Evolutionary conservation across 495 filamentous ascomycete genomes (phyloP).

Genomic region (Jackrogersella multiformis): DNA sequence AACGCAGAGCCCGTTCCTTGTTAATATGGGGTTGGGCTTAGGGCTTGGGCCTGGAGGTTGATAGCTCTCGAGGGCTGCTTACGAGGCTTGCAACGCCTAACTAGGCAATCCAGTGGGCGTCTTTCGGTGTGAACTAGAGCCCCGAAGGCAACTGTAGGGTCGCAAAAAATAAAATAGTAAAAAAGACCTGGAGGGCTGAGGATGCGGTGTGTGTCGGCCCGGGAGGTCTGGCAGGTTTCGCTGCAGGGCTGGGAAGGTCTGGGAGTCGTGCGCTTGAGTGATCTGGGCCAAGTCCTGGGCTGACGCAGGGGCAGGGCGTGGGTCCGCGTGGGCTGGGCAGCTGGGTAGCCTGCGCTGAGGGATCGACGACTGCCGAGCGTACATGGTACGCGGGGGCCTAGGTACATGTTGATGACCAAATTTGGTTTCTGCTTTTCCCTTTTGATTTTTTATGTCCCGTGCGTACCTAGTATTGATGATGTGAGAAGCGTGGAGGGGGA

Average conservation of each 20-base stretch:
- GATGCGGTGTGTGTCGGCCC: conserved; percentile 36
- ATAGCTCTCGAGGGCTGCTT: conserved; percentile 26
- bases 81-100: conserved; percentile 25
- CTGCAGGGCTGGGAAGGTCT: too few relatives aligned
- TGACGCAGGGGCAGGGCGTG: conserved; percentile 32
- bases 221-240: conserved; percentile 27
- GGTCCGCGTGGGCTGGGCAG: conserved; percentile 21
- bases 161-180: not conserved
- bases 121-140: conserved; percentile 23
- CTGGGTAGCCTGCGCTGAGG: conserved; percentile 29
- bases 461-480: conserved; percentile 42
- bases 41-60: too few relatives aligned
- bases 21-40: conserved; percentile 9
- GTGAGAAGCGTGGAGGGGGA: conserved; percentile 19
- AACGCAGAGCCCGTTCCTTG: not conserved
- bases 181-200: conserved; percentile 24
- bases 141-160: conserved; percentile 9
- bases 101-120: conserved; percentile 34
- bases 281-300: conserved; percentile 12
- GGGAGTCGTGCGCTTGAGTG: conserved; percentile 7
- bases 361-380: conserved; percentile 36
- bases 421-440: conserved; percentile 1
- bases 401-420: conserved; percentile 26
- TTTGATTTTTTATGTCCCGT: not conserved
- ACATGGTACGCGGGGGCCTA: conserved; percentile 16